Percentiles rank a stretch among this genome's conserved stretches.
Conservation (phyloP, 352 stramenopile genomes). For the Phytophthora pini region DNA sequence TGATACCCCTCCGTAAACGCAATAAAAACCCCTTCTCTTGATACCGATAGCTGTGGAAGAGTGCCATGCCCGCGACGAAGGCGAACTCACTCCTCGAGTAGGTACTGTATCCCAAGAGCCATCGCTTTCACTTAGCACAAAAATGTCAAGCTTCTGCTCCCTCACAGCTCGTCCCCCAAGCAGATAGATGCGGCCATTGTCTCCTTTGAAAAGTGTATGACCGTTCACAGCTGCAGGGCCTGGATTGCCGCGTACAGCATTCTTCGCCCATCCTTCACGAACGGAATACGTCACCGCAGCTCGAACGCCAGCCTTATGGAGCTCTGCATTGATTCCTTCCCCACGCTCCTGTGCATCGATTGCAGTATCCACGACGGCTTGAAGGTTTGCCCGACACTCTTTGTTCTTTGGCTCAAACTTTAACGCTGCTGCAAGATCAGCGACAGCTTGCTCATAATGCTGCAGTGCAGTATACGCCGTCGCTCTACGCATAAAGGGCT, state of each 20-base stretch:
- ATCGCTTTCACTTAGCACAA: slow-evolving; percentile 51
- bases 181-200: slow-evolving; percentile 37
- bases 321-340: background rate
- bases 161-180: slow-evolving; percentile 69
- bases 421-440: slow-evolving; percentile 52
- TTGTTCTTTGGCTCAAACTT: slow-evolving; percentile 61
- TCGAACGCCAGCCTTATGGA: slow-evolving; percentile 31
- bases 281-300: slow-evolving; percentile 44
- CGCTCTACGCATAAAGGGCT: slow-evolving; percentile 69
- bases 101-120: slow-evolving; percentile 52
- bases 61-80: slow-evolving; percentile 70
- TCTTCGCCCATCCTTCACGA: slow-evolving; percentile 50
- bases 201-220: slow-evolving; percentile 56
- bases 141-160: slow-evolving; percentile 61
- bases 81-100: slow-evolving; percentile 22
- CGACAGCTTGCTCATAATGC: slow-evolving; percentile 36
- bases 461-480: slow-evolving; percentile 44
- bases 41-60: slow-evolving; percentile 41
- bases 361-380: slow-evolving; percentile 36
- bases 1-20: slow-evolving; percentile 71
- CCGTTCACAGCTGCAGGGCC: slow-evolving; percentile 70
- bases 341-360: background rate
- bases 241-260: slow-evolving; percentile 66
- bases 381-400: slow-evolving; percentile 50
- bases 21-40: slow-evolving; percentile 22